Base-by-base conservation (phyloP, 2,329 filamentous ascomycete genomes). In the Cercospora sp. region DNA sequence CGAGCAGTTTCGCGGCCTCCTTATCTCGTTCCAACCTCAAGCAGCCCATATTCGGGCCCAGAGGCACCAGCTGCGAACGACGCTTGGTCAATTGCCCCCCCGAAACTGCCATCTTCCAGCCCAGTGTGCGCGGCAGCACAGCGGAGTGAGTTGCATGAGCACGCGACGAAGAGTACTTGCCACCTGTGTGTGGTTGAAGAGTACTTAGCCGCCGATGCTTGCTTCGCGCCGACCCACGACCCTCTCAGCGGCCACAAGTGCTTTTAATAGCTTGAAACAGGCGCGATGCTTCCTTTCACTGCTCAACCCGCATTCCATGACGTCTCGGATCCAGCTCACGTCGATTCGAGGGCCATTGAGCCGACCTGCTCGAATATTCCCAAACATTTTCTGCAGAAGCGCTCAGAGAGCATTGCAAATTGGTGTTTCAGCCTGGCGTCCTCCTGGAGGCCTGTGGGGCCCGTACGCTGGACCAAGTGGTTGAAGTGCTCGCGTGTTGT, bases 241-340 rank as follows among this genome's bases (percentile, higher is more conserved):
- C 53, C 65, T 45, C 64, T 55, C 28, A 30, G n/a, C 16, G 49
- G 61, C 64, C 59, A 66, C 61, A 51, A 43, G 21, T 37, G 18
- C 64, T 66, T 45, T 67, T 66, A 66, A 72, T 74, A 73, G 68
- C 67, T 67, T 68, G 72, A 76, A 76, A 76, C 74, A 76, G 73
- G 73, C 76, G 76, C 76, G 75, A 71, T 66, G 72, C 69, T 70
- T 66, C 62, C 66, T 65, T 53, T 49, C 65, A 66, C 51, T 60
- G 61, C 66, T 69, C 70, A 65, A 66, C 34, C 57, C 65, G 68
- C 65, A 64, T 57, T 70, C 26, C 65, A 71, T 72, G 68, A 73
- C 69, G 72, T 69, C 61, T 66, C 57, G 59, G 45, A 58, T 70
- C 66, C 68, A 70, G 65, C 58, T 68, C 68, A 67, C 66, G 68